Evolutionary conservation across 345 rosid species (phyloP).

Genomic region (Balakata baccata): DNA sequence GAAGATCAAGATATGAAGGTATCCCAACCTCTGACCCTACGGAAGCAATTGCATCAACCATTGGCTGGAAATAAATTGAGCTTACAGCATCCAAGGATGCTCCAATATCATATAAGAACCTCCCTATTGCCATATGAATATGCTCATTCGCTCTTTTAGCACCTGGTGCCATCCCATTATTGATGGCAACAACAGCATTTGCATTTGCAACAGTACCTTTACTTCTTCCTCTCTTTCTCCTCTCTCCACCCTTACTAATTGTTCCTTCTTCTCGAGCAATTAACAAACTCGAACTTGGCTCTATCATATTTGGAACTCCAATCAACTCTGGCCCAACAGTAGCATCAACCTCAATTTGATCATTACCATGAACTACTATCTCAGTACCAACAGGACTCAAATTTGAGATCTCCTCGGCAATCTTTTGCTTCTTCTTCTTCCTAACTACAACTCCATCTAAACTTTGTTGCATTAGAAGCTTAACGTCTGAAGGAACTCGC

Average conservation of each 20-base stretch:
- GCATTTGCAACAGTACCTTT: slow-evolving; percentile 30
- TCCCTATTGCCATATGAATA: slow-evolving; percentile 53
- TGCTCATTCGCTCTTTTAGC: slow-evolving; percentile 37
- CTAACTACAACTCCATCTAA: slow-evolving; percentile 65
- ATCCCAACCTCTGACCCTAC: slow-evolving; percentile 10
- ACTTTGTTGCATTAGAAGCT: slow-evolving; percentile 53
- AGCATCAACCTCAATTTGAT: slow-evolving; percentile 22
- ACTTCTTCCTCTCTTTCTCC: slow-evolving; percentile 46
- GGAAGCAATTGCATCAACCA: slow-evolving; percentile 27
- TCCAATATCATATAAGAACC: slow-evolving; percentile 72
- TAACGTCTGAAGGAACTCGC: slow-evolving; percentile 63
- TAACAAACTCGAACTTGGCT: slow-evolving; percentile 21
- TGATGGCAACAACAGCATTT: slow-evolving; percentile 14
- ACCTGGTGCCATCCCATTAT: slow-evolving; percentile 21
- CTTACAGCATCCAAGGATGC: slow-evolving; percentile 44
- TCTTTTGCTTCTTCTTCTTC: slow-evolving; percentile 67
- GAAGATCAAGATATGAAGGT: slow-evolving; percentile 21
- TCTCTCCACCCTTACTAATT: slow-evolving; percentile 36
- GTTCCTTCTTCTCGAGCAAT: slow-evolving; percentile 34
- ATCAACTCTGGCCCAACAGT: slow-evolving; percentile 20
- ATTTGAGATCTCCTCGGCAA: slow-evolving; percentile 44
- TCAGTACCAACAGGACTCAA: slow-evolving; percentile 43
- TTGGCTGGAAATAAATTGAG: slow-evolving; percentile 18
- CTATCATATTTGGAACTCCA: slow-evolving; percentile 13
- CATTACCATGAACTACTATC: slow-evolving; percentile 18